Base-by-base conservation (phyloP, 2,329 filamentous ascomycete genomes). In the Cadophora luteo-olivacea region DNA sequence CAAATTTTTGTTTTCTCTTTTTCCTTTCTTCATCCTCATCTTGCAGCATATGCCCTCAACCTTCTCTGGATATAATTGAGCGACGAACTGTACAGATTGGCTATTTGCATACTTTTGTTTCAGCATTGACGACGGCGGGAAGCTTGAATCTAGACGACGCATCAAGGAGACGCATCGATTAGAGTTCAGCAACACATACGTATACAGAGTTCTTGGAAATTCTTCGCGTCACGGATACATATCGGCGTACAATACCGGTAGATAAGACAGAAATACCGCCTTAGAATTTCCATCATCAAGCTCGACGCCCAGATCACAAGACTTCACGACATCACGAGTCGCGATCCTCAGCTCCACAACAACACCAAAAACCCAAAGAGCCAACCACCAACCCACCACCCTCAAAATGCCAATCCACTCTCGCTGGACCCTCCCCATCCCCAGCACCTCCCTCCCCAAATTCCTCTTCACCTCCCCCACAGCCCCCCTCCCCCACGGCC, bases 401-500 rank as follows among this genome's bases (percentile, higher is more conserved):
- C 25, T 41, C 64, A 72, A 67, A 29, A 76, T 76, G 74, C 74
- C 75, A 1, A 70, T 75, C 62, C 66, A 70, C 41, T 72, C 74
- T 3, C 74, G 74, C 29, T 76, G 73, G 73, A 58, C 61, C 12
- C 49, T 75, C 12, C 55, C 70, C 9, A 69, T 75, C 33, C 64
- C 72, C 9, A 14, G 65, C 41, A 82, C 82, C 75, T 87, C 86
- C 1, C 77, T 88, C 45, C 86, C 84, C 71, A 81, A 83, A 78
- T 88, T 85, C 83, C 82, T 88, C 9, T 87, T 88, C 66, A 84
- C 82, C 22, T 84, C 84, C 2, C 80, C 82, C 1, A 81, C 77
- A 49, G 81, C 75, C 6, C 77, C 80, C 7, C 78, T 88, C 6
- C 73, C 81, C 1, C 79, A 85, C 9, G 9, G 55, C 55, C 14